phyloP scores from a whole-genome alignment of 192 early-diverging fungal genomes.

The Cetraspora pellucida region DNA sequence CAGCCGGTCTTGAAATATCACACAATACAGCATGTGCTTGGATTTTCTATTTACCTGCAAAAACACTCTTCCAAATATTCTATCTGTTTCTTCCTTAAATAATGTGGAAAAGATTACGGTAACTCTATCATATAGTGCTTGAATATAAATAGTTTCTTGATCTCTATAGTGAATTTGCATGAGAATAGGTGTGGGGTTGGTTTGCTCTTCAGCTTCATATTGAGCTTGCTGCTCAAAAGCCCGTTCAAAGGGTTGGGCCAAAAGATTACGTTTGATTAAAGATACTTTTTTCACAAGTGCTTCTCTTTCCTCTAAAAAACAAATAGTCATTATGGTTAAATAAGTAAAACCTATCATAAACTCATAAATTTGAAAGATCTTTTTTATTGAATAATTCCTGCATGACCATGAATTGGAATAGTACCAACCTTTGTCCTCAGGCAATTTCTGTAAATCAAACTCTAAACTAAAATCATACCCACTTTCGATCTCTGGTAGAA shows the following conservation, averaged over 20 bases:
- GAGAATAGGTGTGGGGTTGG: slow-evolving; percentile 70
- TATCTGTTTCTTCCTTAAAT: slow-evolving; percentile 98
- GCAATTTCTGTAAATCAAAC: slow-evolving; percentile 79
- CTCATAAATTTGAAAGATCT: no score
- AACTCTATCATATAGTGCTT: slow-evolving; percentile 89
- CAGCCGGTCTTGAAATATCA: not conserved
- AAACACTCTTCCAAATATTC: slow-evolving; percentile 94
- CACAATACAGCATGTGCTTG: not conserved
- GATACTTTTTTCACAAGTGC: slow-evolving; percentile 80
- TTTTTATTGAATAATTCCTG: not conserved
- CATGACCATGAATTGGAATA: not conserved
- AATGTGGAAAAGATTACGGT: slow-evolving; percentile 96
- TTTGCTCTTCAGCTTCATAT: slow-evolving; percentile 70
- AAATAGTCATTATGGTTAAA: not conserved
- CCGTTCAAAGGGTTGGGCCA: slow-evolving; percentile 90
- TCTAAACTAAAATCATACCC: slow-evolving; percentile 82
- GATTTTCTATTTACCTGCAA: slow-evolving; percentile 67
- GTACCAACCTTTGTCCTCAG: slow-evolving; percentile 58
- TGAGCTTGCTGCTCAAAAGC: slow-evolving; percentile 84
- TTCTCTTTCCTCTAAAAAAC: slow-evolving; percentile 45
- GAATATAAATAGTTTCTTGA: slow-evolving; percentile 91
- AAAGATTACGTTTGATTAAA: slow-evolving; percentile 90
- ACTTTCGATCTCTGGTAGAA: slow-evolving; percentile 59
- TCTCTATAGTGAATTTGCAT: slow-evolving; percentile 96
- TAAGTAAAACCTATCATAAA: no score